Percentiles rank a stretch among this genome's conserved stretches.
Evolutionary conservation across 2,329 filamentous ascomycete genomes (phyloP).

Genomic region (Knoxdaviesia capensis): DNA sequence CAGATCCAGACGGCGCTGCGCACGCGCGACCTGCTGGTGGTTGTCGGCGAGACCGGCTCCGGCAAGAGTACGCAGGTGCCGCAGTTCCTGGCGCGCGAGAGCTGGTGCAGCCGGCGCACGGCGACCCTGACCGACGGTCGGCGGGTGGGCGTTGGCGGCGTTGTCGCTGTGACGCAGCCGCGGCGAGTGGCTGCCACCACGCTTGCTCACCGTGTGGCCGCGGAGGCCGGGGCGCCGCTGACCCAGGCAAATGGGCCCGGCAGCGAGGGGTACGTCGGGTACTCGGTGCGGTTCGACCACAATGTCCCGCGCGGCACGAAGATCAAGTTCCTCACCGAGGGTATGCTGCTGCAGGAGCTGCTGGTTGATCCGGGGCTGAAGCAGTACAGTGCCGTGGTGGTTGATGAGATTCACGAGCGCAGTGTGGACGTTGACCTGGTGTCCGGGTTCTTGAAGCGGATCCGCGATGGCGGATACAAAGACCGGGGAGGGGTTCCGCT

Average conservation of each 20-base stretch:
- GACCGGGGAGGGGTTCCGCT: constrained; percentile 53
- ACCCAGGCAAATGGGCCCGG: constrained; percentile 10
- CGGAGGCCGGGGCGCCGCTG: constrained; percentile 44
- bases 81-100: constrained; percentile 62
- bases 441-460: constrained; percentile 67
- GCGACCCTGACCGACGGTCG: constrained; percentile 6
- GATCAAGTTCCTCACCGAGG: constrained; percentile 90
- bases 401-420: constrained; percentile 94
- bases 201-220: constrained; percentile 68
- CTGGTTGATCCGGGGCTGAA: constrained; percentile 63
- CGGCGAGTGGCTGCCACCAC: constrained; percentile 86
- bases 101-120: constrained; percentile 49
- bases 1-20: constrained; percentile 46
- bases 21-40: constrained; percentile 51
- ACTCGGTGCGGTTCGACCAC: constrained; percentile 88
- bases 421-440: constrained; percentile 88
- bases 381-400: constrained; percentile 75
- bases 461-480: constrained; percentile 41
- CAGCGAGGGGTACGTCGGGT: constrained; percentile 47
- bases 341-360: constrained; percentile 89
- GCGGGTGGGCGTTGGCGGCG: constrained; percentile 43
- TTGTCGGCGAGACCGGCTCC: constrained; percentile 87
- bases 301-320: constrained; percentile 60
- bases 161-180: constrained; percentile 91
- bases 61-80: constrained; percentile 95